Base-by-base conservation (phyloP, 75 land plant species). In the Pinus albicaulis region DNA sequence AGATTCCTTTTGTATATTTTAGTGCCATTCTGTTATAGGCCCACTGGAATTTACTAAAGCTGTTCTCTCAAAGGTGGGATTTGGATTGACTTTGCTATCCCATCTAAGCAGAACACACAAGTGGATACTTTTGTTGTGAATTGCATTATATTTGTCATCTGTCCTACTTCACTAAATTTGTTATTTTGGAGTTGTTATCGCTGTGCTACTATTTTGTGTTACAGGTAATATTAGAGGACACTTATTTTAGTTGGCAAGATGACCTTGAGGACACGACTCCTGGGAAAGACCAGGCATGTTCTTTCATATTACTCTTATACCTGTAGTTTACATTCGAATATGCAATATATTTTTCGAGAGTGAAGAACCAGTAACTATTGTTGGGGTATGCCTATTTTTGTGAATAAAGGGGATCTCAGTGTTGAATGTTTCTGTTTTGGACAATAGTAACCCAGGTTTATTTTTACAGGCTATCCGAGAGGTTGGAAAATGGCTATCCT, bases 241-340 rank as follows among this genome's bases (percentile, higher is more conserved):
- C 74, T 53, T 73, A 41, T 48, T 34, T 73, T 23, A 52, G 55
- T 15, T 73, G 74, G 74, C 74, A 53, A 53, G 57, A 73, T 22
- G 74, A 73, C 53, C 5, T 73, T 14, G 55, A 73, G 16, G 74
- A 73, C 22, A 31, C 57, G 5, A 73, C 74, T 4, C 74, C 74
- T 48, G 74, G 74, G n/a, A 73, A 34, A 48, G 17, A 48, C 16
- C 57, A 73, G 56, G 74, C 34, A 73, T 19, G 17, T 20, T 57
- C 59, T 57, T 20, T 57, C 59, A 57, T 6, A 57, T 20, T 57
- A 19, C 59, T 17, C 59, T 57, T 19, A 16, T 57, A 57, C 17
- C 59, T 57, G 5, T 20, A 19, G 2, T 57, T 57, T 57, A 57
- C 11, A 3, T 20, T 57, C 5, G 3, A 19, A 16, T 16, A 57